Evolutionary conservation across 352 stramenopile genomes (phyloP), one percentile per base, ranked within the genome.

Genomic region (Globisporangium spiculum): DNA sequence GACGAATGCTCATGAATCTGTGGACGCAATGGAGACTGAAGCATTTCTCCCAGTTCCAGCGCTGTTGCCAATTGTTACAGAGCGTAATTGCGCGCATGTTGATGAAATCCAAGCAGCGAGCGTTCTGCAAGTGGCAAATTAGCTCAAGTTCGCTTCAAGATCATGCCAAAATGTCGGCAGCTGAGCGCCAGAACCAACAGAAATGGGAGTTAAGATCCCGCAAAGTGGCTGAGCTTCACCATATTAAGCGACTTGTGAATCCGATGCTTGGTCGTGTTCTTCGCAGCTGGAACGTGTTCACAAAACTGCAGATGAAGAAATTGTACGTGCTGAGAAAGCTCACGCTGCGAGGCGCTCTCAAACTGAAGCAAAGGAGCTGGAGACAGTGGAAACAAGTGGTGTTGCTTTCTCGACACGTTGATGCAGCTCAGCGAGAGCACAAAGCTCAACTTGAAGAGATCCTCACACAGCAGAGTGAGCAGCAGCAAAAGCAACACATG

Each of bases 1-100:
- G 7, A 41, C 72, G 78, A 2, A 26, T 66, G 0, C 24, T 80
- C 56, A 48, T 54, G 4, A 72, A 22, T 26, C 66, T 58, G 10
- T 92, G 75, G 75, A 54, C n/a, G 0, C 59, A 66, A 22, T 85
- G 75, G 75, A 16, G 4, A 16, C 20, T 70, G 14, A 30, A 48
- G 44, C 68, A 73, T n/a, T 16, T 7, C 4, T 4, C 5, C 1
- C 24, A 71, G 8, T 32, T 41, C 16, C 5, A 16, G 4, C 57
- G 32, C 10, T 32, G 52, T 1, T 57, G 26, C 7, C 41, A 54
- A 6, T n/a, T 71, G 53, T 41, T 71, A 14, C 16, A 55, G 8
- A 38, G 63, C 24, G 34, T 22, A 8, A 7, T 64, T 16, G 44
- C 10, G 14, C 62, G 60, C 3, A 20, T 67, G 4, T 1, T 14